Evolutionary conservation across 805 yeast genomes (phyloP).

Genomic region (Tetrapisispora namnaoensis): DNA sequence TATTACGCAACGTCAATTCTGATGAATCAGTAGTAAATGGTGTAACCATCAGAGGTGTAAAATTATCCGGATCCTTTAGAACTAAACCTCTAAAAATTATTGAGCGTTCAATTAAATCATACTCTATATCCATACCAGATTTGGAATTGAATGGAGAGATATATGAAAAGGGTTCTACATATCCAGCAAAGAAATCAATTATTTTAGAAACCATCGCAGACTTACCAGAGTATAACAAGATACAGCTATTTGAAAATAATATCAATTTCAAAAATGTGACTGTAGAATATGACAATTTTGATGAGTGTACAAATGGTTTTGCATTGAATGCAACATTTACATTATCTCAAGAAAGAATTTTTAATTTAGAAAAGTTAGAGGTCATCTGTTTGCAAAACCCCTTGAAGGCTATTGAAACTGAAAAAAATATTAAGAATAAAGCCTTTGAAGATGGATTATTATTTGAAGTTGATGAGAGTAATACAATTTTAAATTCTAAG

Average conservation of each 20-base stretch:
- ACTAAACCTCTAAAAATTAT: slow-evolving; percentile 45
- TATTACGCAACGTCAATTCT: slow-evolving; percentile 83
- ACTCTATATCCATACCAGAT: slow-evolving; percentile 27
- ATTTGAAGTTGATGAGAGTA: neutral
- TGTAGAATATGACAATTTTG: slow-evolving; percentile 7
- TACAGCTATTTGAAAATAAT: slow-evolving; percentile 28
- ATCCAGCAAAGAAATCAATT: slow-evolving; percentile 24
- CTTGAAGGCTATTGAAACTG: slow-evolving; percentile 9
- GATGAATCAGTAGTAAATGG: slow-evolving; percentile 94
- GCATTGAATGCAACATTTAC: slow-evolving; percentile 34
- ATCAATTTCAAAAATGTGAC: slow-evolving; percentile 11
- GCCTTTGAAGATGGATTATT: neutral
- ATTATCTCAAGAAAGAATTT: slow-evolving; percentile 41
- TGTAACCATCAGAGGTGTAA: slow-evolving; percentile 73
- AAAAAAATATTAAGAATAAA: neutral
- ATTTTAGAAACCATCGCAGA: slow-evolving; percentile 29
- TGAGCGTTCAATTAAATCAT: slow-evolving; percentile 47
- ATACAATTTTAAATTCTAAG: neutral
- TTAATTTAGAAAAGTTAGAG: slow-evolving; percentile 36
- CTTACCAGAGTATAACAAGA: slow-evolving; percentile 21
- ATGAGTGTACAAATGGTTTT: slow-evolving; percentile 34
- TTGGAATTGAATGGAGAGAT: slow-evolving; percentile 22
- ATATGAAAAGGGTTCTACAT: slow-evolving; percentile 39
- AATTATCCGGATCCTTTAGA: slow-evolving; percentile 57
- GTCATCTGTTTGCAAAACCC: slow-evolving; percentile 32